Evolutionary conservation across 78 protist genomes (phyloP), one percentile per base, ranked within the genome.

Genomic region (Andalucia godoyi): DNA sequence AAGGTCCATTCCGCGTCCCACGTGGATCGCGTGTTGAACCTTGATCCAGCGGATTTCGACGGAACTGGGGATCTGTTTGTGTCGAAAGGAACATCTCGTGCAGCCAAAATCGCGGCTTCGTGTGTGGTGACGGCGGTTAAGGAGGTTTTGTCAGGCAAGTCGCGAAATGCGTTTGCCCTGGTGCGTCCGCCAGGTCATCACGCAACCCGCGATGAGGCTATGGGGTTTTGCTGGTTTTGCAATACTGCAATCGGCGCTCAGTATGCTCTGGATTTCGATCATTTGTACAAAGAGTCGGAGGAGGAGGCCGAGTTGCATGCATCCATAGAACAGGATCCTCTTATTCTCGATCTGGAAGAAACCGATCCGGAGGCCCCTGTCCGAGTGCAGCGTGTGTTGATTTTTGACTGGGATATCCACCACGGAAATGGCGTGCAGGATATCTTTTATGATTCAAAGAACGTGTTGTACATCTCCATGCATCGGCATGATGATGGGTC

Each of bases 381-480:
- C 27, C 29, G 15, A 8, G 17, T 53, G 57, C 40, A 57, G 29
- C 10, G 36, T 8, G 57, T 79, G 21, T 45, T 77, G 18, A 51
- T 88, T 32, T 41, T 88, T 36, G 94, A 88, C 60, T 85, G 72
- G 67, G 94, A 88, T 45, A 82, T 88, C 42, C 94, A 88, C 33
- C 91, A 84, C 57, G 90, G 91, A 8, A 76, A 85, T 54, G 94
- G 94, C 13, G 85, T 87, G 18, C 80, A 84, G 60, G 86, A 77
- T 57, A 67, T 88, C 2, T 34, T 85, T 21, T 70, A 73, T 7
- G 67, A 81, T 23, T 86, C 76, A 50, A 38, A 30, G 36, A 18
- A 38, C 57, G 79, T 74, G n/a, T n/a, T 68, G 15, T 8, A 6
- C 7, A 30, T 74, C 10, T 66, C 76, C 7, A 17, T 74, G 9